phyloP scores from a whole-genome alignment of 2,329 filamentous ascomycete species.

The Beauveria caledonica region DNA sequence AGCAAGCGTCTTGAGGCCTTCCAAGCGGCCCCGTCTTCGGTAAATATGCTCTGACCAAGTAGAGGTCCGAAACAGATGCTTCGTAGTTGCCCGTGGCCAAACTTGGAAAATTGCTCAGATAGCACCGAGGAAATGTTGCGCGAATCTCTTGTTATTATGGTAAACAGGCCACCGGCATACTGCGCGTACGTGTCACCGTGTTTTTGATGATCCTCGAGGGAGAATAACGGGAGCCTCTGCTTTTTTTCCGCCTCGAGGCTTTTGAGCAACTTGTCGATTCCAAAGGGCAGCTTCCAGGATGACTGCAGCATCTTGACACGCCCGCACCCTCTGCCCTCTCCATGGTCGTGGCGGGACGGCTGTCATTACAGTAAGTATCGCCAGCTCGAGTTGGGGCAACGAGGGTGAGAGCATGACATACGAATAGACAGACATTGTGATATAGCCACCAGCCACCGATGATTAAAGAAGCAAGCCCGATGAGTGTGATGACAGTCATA shows the following conservation, averaged over 20 bases:
- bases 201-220: conserved; percentile 1
- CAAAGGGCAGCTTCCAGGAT: conserved; percentile 5
- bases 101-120: background rate
- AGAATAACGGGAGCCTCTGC: background rate
- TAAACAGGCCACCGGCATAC: conserved; percentile 4
- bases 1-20: conserved; percentile 3
- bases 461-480: background rate
- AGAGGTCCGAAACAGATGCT: conserved; percentile 4
- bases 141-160: conserved; percentile 1
- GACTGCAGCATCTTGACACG: conserved; percentile 5
- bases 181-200: conserved; percentile 4
- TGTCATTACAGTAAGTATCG: background rate
- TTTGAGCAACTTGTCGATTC: conserved; percentile 6
- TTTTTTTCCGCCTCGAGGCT: background rate
- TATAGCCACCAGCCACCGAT: conserved; percentile 2
- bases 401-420: background rate
- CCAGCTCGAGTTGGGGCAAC: background rate
- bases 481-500: background rate
- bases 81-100: conserved; percentile 1
- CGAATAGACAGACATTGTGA: background rate
- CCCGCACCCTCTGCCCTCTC: conserved; percentile 2
- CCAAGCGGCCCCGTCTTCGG: background rate
- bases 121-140: conserved; percentile 7
- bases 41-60: conserved; percentile 1
- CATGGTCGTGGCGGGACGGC: conserved; percentile 7